phyloP scores from a whole-genome alignment of 345 rosid species.

The Camelina hispida region DNA sequence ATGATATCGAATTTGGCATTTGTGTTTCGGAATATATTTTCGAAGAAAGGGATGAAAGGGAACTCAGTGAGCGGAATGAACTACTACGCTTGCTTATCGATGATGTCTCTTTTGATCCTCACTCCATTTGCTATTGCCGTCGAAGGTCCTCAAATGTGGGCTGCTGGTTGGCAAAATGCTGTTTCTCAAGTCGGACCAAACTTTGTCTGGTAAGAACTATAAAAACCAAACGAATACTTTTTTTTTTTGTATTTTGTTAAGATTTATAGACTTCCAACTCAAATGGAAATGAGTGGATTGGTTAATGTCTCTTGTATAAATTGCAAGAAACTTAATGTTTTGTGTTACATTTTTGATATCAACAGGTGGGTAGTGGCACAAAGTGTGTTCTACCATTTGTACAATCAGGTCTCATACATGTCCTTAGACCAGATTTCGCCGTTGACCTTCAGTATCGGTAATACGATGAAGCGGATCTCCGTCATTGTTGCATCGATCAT shows the following conservation, averaged over 20 bases:
- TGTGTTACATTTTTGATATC: slow-evolving; percentile 5
- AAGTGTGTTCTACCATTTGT: slow-evolving; percentile 80
- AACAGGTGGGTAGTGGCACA: slow-evolving; percentile 85
- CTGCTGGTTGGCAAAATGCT: slow-evolving; percentile 84
- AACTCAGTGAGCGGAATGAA: slow-evolving; percentile 95
- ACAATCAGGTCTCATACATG: slow-evolving; percentile 88
- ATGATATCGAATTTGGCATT: slow-evolving; percentile 96
- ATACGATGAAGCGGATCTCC: slow-evolving; percentile 79
- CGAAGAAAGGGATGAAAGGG: slow-evolving; percentile 96
- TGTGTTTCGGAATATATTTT: slow-evolving; percentile 91
- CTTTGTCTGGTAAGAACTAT: slow-evolving; percentile 62
- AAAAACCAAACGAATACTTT: not conserved
- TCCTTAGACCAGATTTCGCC: slow-evolving; percentile 83
- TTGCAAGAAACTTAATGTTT: not conserved
- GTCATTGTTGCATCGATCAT: slow-evolving; percentile 81
- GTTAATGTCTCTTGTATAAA: not conserved
- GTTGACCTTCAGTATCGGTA: slow-evolving; percentile 74
- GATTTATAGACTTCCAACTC: not conserved
- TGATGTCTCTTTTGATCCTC: slow-evolving; percentile 82
- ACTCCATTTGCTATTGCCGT: slow-evolving; percentile 90
- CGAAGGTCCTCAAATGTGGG: slow-evolving; percentile 96
- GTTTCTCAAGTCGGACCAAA: slow-evolving; percentile 83
- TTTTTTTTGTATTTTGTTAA: not conserved
- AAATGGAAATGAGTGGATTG: not conserved
- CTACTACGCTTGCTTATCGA: slow-evolving; percentile 89